These are phyloP conservation scores for Fusarium luffae DNA, from an alignment of 2,329 filamentous ascomycete genomes.

Conservation along the genomic window DNA sequence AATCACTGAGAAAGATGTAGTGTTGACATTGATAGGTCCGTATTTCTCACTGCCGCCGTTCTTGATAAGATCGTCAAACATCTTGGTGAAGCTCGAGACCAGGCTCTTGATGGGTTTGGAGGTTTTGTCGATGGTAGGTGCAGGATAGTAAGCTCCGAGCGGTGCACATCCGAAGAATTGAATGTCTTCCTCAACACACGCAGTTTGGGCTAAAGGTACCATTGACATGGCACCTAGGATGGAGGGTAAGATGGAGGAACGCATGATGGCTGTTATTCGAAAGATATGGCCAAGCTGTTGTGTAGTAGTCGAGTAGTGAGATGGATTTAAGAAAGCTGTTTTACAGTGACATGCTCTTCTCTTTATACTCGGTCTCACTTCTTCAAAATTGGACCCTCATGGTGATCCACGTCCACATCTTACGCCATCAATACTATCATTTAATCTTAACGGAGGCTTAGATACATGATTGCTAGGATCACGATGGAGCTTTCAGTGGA, in stretches of 20 bases:
- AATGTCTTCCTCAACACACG: constrained; percentile 4
- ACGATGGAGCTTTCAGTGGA: not conserved
- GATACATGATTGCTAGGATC: not conserved
- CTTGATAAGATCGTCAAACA: constrained; percentile 30
- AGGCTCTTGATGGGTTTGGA: constrained; percentile 3
- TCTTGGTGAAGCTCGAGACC: constrained; percentile 1
- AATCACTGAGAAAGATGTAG: constrained; percentile 34
- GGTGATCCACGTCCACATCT: not conserved
- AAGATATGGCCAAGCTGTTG: not conserved
- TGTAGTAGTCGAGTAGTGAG: not conserved
- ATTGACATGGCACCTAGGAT: not conserved
- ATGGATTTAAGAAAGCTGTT: not conserved
- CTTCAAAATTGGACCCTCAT: not conserved
- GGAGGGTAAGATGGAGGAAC: not conserved
- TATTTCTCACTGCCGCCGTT: constrained; percentile 33
- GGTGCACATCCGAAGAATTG: constrained; percentile 36
- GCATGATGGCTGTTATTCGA: not conserved
- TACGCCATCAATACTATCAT: not conserved
- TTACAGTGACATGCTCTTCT: not conserved
- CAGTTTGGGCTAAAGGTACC: not conserved
- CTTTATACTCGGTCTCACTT: not conserved
- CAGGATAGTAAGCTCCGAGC: constrained; percentile 38
- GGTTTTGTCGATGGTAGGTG: constrained; percentile 17
- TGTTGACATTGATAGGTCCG: constrained; percentile 27
- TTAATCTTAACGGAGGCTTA: not conserved